phyloP scores from a whole-genome alignment of 352 stramenopile genomes.

The Proteromonas lacertae region DNA sequence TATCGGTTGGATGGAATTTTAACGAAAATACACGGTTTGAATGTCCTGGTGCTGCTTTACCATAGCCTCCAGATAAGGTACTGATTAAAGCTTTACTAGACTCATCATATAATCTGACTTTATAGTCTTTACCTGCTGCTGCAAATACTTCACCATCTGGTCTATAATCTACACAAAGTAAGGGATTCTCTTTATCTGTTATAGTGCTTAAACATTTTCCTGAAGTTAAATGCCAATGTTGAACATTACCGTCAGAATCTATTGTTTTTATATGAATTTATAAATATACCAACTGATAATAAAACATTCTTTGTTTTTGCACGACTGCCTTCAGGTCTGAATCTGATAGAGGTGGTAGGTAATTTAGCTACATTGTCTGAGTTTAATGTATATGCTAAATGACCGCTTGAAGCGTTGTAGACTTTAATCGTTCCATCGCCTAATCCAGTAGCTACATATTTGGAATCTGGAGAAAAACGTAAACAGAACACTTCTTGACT shows the following conservation, averaged over 20 bases:
- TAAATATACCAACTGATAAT: conserved; percentile 18
- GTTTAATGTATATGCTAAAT: conserved; percentile 11
- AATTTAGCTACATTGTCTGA: conserved; percentile 5
- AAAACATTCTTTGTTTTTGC: conserved; percentile 59
- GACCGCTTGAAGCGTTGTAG: conserved; percentile 9
- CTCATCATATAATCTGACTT: conserved; percentile 28
- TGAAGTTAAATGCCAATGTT: conserved; percentile 60
- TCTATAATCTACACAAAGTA: conserved; percentile 50
- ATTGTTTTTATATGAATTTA: conserved; percentile 2
- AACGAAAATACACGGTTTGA: conserved; percentile 56
- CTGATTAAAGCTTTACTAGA: conserved; percentile 25
- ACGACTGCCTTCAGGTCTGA: conserved; percentile 26
- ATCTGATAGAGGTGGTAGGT: conserved; percentile 24
- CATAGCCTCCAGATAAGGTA: conserved; percentile 12
- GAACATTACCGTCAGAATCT: conserved; percentile 41
- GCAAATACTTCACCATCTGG: conserved; percentile 37
- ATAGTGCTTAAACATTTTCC: conserved; percentile 56
- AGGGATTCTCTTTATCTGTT: conserved; percentile 30
- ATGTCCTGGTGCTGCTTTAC: conserved; percentile 23
- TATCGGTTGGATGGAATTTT: conserved; percentile 35
- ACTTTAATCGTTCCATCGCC: conserved; percentile 36
- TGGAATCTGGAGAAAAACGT: conserved; percentile 35
- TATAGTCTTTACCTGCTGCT: conserved; percentile 38
- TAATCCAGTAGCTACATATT: conserved; percentile 29
- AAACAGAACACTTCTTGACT: conserved; percentile 44